Percentiles rank a stretch among this genome's conserved stretches.
Evolutionary conservation across 2,329 filamentous ascomycete species (phyloP).

Genomic region (Fusarium sacchari): DNA sequence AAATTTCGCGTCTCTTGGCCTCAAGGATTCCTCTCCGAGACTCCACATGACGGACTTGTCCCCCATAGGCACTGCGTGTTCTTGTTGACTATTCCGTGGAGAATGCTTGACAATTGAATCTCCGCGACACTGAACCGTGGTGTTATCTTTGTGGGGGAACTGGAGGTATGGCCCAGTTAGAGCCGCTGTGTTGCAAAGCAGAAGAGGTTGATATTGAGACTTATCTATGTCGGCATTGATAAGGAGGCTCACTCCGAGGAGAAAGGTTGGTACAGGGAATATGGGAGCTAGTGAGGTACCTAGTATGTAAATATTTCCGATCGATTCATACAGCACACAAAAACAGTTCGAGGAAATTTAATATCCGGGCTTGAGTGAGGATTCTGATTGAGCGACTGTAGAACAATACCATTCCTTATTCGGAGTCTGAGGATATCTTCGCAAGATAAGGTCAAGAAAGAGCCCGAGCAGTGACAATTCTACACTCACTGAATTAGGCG

Average conservation of each 20-base stretch:
- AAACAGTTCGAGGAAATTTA: slow-evolving; percentile 16
- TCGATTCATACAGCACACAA: neutral
- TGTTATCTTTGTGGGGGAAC: slow-evolving; percentile 28
- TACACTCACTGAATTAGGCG: neutral
- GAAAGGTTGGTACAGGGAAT: slow-evolving; percentile 16
- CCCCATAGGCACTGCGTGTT: neutral
- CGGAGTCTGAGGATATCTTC: neutral
- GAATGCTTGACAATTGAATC: slow-evolving; percentile 4
- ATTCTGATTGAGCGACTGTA: neutral
- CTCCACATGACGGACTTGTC: neutral
- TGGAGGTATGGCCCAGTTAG: slow-evolving; percentile 15
- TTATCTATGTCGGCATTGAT: slow-evolving; percentile 30
- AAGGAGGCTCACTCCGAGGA: slow-evolving; percentile 33
- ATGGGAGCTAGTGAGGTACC: neutral
- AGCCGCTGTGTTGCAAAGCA: slow-evolving; percentile 16
- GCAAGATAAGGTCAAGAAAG: neutral
- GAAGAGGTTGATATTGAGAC: slow-evolving; percentile 10
- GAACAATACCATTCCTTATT: neutral
- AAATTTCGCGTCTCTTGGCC: neutral
- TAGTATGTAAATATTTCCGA: slow-evolving; percentile 18
- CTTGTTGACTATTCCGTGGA: slow-evolving; percentile 2
- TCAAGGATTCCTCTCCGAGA: neutral
- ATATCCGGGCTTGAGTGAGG: neutral
- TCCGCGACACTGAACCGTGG: neutral
- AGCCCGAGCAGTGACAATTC: neutral